Evolutionary conservation across 1,284 basidiomycete species (phyloP).

Genomic region (Pisolithus thermaeus): DNA sequence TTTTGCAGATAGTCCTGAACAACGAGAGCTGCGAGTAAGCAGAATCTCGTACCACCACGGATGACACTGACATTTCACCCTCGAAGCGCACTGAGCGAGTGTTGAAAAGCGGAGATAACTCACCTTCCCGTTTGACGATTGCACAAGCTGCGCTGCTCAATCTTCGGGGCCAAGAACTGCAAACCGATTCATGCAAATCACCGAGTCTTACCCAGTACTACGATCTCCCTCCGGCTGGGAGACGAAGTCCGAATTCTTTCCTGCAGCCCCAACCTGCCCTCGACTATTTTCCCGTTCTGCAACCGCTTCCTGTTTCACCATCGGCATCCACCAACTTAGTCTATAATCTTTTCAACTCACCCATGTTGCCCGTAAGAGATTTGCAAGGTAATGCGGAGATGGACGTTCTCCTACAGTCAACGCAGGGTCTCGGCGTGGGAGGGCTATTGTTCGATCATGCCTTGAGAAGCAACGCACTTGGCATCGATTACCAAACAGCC

Average conservation of each 20-base stretch:
- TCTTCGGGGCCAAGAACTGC: slow-evolving; percentile 56
- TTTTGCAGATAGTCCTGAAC: slow-evolving; percentile 62
- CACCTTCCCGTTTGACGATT: slow-evolving; percentile 61
- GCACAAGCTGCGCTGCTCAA: slow-evolving; percentile 71
- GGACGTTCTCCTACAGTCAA: slow-evolving; percentile 20
- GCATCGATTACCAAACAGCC: slow-evolving; percentile 14
- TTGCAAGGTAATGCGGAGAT: slow-evolving; percentile 13
- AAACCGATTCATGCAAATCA: slow-evolving; percentile 9
- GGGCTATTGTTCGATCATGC: slow-evolving; percentile 12
- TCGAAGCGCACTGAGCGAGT: slow-evolving; percentile 42
- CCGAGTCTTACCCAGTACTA: not conserved
- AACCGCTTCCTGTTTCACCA: slow-evolving; percentile 11
- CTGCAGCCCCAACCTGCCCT: slow-evolving; percentile 5
- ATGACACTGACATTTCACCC: not conserved
- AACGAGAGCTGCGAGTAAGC: slow-evolving; percentile 42
- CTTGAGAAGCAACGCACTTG: slow-evolving; percentile 10
- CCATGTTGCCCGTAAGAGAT: slow-evolving; percentile 10
- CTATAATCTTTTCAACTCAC: slow-evolving; percentile 13
- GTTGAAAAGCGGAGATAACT: slow-evolving; percentile 49
- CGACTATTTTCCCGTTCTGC: not conserved
- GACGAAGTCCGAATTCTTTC: not conserved
- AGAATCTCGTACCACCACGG: not conserved
- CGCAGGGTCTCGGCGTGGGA: slow-evolving; percentile 19
- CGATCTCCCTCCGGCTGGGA: slow-evolving; percentile 3
- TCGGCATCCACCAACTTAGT: slow-evolving; percentile 19